Evolutionary conservation across 106 monocot genomes (phyloP).

Genomic region (Chionographis japonica): DNA sequence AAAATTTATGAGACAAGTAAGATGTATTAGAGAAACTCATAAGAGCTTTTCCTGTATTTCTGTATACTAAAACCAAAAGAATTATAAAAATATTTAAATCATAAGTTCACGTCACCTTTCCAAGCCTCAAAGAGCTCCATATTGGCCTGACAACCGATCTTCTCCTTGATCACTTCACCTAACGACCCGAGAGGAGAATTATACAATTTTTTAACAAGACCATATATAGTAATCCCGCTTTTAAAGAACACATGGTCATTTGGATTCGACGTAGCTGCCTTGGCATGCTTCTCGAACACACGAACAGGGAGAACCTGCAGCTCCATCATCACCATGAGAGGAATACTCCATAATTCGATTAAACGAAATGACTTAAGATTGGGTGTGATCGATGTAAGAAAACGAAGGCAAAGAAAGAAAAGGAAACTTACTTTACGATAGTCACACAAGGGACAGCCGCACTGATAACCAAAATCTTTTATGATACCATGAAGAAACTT

Average conservation of each 20-base stretch:
- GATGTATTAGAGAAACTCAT: background rate
- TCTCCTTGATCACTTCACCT: conserved; percentile 21
- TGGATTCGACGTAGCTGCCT: conserved; percentile 36
- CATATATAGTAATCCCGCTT: conserved; percentile 42
- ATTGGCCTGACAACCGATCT: conserved; percentile 28
- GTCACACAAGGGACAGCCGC: conserved; percentile 44
- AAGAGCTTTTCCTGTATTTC: background rate
- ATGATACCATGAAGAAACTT: conserved; percentile 31
- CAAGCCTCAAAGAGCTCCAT: conserved; percentile 20
- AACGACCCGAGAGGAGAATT: conserved; percentile 19
- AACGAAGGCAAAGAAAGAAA: background rate
- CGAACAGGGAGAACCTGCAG: conserved; percentile 43
- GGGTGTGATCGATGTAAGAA: background rate
- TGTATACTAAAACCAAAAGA: no score
- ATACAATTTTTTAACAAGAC: conserved; percentile 35
- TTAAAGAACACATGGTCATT: conserved; percentile 58
- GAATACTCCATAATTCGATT: background rate
- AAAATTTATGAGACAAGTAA: background rate
- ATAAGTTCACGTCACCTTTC: conserved; percentile 18
- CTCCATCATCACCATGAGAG: background rate
- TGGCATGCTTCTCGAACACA: conserved; percentile 60
- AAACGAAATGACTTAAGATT: no score
- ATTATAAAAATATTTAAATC: no score
- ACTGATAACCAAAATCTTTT: conserved; percentile 24
- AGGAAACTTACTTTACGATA: conserved; percentile 22